Base-by-base conservation (phyloP, 1,284 basidiomycete genomes). In the Ustilago cynodontis region DNA sequence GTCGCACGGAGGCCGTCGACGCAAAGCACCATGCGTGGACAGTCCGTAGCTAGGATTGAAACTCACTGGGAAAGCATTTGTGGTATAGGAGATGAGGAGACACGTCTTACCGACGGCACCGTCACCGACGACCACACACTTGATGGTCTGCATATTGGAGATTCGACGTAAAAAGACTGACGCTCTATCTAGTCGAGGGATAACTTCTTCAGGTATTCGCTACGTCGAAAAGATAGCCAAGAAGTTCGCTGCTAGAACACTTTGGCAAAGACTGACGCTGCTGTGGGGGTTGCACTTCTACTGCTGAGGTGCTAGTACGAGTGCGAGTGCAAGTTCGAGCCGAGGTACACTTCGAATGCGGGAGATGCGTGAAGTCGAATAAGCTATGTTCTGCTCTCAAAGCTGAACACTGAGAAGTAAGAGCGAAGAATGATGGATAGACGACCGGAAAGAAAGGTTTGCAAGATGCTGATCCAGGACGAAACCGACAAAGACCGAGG, bases 101-200 rank as follows among this genome's bases (percentile, higher is more conserved):
- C 84, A 85, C 51, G 84, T 85, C 77, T 85, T 85, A 43, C 84
- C 84, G 61, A 85, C 83, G 58, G 84, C 84, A 83, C 84, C 84
- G 70, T 85, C 83, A 51, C 84, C 84, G 29, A 85, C 84, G 54
- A 85, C 84, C 49, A 85, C 84, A 69, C 81, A 82, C 47, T 82
- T 82, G 78, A 82, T 82, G 52, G 81, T 82, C 78, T 82, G 81
- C 81, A 82, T 82, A 24, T 55, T 73, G 43, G 11, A 28, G 18
- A 18, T 50, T 8, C n/a, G 28, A 26, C 10, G 29, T 26, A 24
- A 28, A 33, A 24, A 33, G 28, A 11, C 10, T 1, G 3, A 20
- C 9, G 14, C 31, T 49, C 16, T 8, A 49, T 28, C 47, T 28
- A 28, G 24, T 49, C 43, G 3, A 49, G 26, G 24, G 24, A 26